These are phyloP conservation scores for Neopestalotiopsis sp. DNA, from an alignment of 2,329 filamentous ascomycete genomes.

Conservation along the genomic window DNA sequence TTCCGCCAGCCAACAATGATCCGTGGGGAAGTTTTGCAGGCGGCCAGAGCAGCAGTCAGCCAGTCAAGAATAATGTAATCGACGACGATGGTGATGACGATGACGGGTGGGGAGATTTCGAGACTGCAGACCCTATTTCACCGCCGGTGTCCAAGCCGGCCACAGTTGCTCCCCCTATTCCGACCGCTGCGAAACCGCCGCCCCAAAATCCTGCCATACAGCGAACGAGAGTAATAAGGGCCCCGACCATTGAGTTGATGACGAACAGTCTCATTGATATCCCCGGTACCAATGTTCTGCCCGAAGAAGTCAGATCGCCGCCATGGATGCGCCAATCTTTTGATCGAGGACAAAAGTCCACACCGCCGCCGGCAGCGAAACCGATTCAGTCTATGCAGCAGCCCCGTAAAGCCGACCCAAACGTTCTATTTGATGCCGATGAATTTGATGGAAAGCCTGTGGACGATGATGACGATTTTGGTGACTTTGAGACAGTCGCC, in stretches of 20 bases:
- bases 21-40: conserved; percentile 11
- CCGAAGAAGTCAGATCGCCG: conserved; percentile 19
- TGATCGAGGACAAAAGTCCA: conserved; percentile 19
- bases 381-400: conserved; percentile 23
- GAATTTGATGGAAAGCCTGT: conserved; percentile 52
- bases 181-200: background rate
- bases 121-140: conserved; percentile 51
- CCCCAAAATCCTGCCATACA: conserved; percentile 20
- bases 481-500: conserved; percentile 61
- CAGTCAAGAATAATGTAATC: conserved; percentile 21
- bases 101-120: conserved; percentile 73
- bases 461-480: conserved; percentile 60
- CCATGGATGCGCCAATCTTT: conserved; percentile 20
- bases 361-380: conserved; percentile 17
- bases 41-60: background rate
- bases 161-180: conserved; percentile 15
- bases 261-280: conserved; percentile 56
- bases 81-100: conserved; percentile 56
- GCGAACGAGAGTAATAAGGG: conserved; percentile 44
- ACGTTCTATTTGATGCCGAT: conserved; percentile 71
- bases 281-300: conserved; percentile 19
- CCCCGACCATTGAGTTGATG: conserved; percentile 58
- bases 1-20: conserved; percentile 22
- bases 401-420: conserved; percentile 42
- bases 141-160: conserved; percentile 27